These are phyloP conservation scores for Phytophthora ohioensis DNA, from an alignment of 352 stramenopile genomes.

Conservation along the genomic window DNA sequence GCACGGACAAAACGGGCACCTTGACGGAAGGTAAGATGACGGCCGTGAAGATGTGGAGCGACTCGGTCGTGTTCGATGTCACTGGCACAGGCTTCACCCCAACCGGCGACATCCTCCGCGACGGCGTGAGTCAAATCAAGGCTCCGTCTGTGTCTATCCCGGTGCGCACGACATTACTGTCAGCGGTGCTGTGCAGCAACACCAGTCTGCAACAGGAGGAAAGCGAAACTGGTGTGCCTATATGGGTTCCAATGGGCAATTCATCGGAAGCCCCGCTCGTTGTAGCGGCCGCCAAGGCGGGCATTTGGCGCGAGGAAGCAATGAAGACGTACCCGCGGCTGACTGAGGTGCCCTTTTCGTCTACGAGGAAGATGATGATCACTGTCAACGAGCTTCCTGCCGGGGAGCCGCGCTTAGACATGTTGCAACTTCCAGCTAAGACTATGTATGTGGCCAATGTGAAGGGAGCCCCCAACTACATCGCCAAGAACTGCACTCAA, in stretches of 20 bases:
- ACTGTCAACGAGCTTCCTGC: conserved; percentile 63
- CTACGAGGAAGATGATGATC: conserved; percentile 95
- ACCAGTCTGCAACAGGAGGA: conserved; percentile 69
- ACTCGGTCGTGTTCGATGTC: conserved; percentile 61
- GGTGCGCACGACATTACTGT: conserved; percentile 61
- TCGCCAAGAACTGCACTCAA: conserved; percentile 65
- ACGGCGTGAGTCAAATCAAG: conserved; percentile 55
- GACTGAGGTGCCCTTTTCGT: conserved; percentile 94
- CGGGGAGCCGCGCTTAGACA: conserved; percentile 43
- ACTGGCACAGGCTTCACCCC: conserved; percentile 63
- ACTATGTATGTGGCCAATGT: conserved; percentile 64
- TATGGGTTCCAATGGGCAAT: conserved; percentile 74
- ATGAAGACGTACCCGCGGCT: conserved; percentile 69
- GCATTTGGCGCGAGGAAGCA: conserved; percentile 58
- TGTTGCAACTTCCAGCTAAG: conserved; percentile 49
- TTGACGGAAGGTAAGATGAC: conserved; percentile 91
- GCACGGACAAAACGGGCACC: conserved; percentile 95
- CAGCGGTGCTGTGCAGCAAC: conserved; percentile 74
- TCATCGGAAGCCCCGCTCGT: conserved; percentile 76
- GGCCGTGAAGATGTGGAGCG: conserved; percentile 79
- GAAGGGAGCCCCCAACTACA: conserved; percentile 77
- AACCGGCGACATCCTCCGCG: conserved; percentile 58
- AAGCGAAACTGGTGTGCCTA: conserved; percentile 41
- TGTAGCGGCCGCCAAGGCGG: conserved; percentile 69
- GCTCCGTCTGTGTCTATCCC: conserved; percentile 43